Evolutionary conservation across 441 rosid species (phyloP).

Genomic region (Breynia disticha): DNA sequence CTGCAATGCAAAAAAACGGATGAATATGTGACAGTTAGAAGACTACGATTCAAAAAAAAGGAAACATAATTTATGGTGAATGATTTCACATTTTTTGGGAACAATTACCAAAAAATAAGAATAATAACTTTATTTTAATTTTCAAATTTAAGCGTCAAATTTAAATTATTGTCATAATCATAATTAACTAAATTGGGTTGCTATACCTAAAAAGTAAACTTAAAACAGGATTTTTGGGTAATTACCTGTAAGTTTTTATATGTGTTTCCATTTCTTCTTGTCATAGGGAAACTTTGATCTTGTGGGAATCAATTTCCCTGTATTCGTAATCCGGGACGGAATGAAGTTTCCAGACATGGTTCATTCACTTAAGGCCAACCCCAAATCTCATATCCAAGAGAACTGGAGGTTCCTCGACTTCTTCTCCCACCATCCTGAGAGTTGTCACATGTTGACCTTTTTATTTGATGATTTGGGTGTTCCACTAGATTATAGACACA

Average conservation of each 20-base stretch:
- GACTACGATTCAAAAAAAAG: no score
- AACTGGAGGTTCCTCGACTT: constrained; percentile 91
- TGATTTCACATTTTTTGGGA: no score
- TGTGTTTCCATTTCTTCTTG: neutral
- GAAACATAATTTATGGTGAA: no score
- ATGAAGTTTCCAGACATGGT: constrained; percentile 96
- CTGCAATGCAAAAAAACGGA: no score
- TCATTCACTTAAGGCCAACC: constrained; percentile 90
- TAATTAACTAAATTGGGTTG: no score
- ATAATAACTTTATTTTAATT: no score
- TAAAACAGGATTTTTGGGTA: neutral
- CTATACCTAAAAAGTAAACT: neutral
- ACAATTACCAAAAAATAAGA: no score
- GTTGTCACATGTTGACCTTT: constrained; percentile 83
- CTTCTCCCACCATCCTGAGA: constrained; percentile 93
- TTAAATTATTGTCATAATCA: no score
- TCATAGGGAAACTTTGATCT: constrained; percentile 94
- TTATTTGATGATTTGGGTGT: constrained; percentile 88
- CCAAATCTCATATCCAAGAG: constrained; percentile 94
- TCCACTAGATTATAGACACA: constrained; percentile 94
- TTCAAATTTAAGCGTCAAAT: no score
- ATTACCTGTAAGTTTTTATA: neutral
- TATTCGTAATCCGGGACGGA: constrained; percentile 93
- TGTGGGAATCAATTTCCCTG: constrained; percentile 96
- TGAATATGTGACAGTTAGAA: no score